Evolutionary conservation across 1,284 basidiomycete genomes (phyloP), one percentile per base, ranked within the genome.

Genomic region (Heterobasidion occidentale): DNA sequence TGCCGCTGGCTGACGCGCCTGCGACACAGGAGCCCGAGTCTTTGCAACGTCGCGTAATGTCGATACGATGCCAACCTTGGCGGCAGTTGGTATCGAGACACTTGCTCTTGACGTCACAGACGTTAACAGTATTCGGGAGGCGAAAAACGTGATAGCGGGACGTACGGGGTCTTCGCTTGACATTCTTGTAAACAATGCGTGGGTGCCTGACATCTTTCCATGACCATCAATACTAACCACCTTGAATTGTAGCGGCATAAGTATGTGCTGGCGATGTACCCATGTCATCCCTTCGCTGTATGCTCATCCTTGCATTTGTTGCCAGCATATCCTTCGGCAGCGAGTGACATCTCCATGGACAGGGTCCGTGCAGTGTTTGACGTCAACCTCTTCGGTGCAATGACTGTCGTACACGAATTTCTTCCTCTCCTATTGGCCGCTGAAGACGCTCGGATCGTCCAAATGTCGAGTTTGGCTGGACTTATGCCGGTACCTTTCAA

Each of bases 111-210:
- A 72, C 54, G 70, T 71, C 8, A 66, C 66, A 1, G 57, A 62
- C 27, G 46, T 48, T 12, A 63, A 64, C 9, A 62, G 59, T 35
- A 62, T 71, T 36, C 51, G 52, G 12, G 51, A 51, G 1, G 60
- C 58, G 7, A 54, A 60, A 12, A 60, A 66, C 17, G 42, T 59
- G 14, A 56, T 71, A n/a, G 52, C 55, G 1, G 50, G 53, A 9
- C n/a, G 63, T 15, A 70, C 65, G 1, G 63, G 64, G 8, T 69
- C 69, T 8, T 65, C 56, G 27, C 61, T 72, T 9, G 64, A 72
- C 54, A 60, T 71, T 33, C 59, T 70, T 6, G 64, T 70, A 2
- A 70, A 70, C 56, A 70, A 70, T 57, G 68, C 69, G 69, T 70
- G 46, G 52, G 68, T 59, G 5, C 9, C 49, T 15, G 45, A 46